phyloP scores from a whole-genome alignment of 1,284 basidiomycete species.

The Ganoderma lingzhi region DNA sequence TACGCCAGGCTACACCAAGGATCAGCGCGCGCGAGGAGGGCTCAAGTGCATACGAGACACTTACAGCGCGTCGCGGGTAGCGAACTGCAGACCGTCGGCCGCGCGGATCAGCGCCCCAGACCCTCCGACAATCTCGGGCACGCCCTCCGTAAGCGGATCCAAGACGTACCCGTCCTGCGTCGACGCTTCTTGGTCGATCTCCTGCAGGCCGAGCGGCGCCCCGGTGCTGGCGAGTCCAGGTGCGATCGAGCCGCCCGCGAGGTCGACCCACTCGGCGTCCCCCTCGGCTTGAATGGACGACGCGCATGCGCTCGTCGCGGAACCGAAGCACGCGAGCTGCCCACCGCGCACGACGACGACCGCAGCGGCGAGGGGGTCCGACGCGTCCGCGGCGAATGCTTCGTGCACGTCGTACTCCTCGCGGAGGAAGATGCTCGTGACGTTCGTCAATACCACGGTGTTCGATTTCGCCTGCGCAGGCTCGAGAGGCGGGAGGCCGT shows the following conservation, averaged over 20 bases:
- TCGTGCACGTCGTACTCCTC: conserved; percentile 32
- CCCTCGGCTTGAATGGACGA: conserved; percentile 45
- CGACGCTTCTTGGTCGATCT: conserved; percentile 66
- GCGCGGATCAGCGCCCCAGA: conserved; percentile 51
- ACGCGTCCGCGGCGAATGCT: conserved; percentile 27
- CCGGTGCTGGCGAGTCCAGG: conserved; percentile 70
- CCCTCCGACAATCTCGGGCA: conserved; percentile 44
- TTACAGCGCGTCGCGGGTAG: conserved; percentile 59
- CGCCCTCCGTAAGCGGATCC: conserved; percentile 42
- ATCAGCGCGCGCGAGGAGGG: background rate
- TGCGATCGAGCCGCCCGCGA: conserved; percentile 51
- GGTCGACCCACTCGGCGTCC: conserved; percentile 42
- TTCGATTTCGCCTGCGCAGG: conserved; percentile 46
- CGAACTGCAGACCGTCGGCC: conserved; percentile 60
- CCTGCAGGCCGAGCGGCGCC: conserved; percentile 64
- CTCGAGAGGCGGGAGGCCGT: conserved; percentile 71
- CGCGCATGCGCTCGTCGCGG: conserved; percentile 22
- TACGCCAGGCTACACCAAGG: background rate
- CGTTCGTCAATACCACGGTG: conserved; percentile 65
- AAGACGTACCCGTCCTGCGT: conserved; percentile 69
- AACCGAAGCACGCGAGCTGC: conserved; percentile 33
- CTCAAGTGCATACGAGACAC: conserved; percentile 10
- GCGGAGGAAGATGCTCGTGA: conserved; percentile 53
- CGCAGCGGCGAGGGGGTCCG: conserved; percentile 22
- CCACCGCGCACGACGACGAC: conserved; percentile 47